Base-by-base conservation (phyloP, 1,284 basidiomycete genomes). In the Papiliotrema laurentii region DNA sequence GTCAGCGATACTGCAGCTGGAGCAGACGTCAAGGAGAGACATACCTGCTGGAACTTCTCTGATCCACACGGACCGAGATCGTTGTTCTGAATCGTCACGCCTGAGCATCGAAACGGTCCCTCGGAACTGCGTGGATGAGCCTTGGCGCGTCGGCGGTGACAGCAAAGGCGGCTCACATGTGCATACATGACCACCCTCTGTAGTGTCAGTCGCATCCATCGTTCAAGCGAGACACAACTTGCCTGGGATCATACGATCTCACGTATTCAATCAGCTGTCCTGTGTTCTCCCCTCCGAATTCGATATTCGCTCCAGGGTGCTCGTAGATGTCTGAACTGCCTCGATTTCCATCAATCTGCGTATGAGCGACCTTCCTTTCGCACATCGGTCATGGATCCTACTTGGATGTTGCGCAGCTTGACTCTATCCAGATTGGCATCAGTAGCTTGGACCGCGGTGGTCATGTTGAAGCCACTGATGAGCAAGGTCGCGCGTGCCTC, bases 371-470 rank as follows among this genome's bases (percentile, higher is more conserved):
- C 9, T 31, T 16, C 14, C 51, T 43, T 9, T 34, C 49, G 36
- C 13, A 25, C 24, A 27, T 16, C n/a, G 19, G n/a, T 33, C 25
- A 19, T 7, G 35, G 30, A 24, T 33, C 62, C 57, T 50, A 84
- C 86, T 77, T 87, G 86, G 19, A 89, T 71, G 68, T 88, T 82
- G 28, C 85, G 79, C 37, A 89, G 71, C 51, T 75, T 81, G 21
- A 83, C 76, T 18, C 81, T 81, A 43, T 69, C 71, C 61, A 84
- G 86, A 28, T 75, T 78, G 6, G 49, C 48, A 60, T 83, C 84
- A 11, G 77, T 79, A 13, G 84, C 87, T 56, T 82, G 78, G 4
- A 89, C 77, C 6, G 86, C 86, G 1, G 81, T 84, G 0, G 85
- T 83, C 53, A 56, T 38, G 49, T 61, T 63, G 25, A 77, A 70